phyloP scores from a whole-genome alignment of 345 rosid species.

The Erucastrum elatum region DNA sequence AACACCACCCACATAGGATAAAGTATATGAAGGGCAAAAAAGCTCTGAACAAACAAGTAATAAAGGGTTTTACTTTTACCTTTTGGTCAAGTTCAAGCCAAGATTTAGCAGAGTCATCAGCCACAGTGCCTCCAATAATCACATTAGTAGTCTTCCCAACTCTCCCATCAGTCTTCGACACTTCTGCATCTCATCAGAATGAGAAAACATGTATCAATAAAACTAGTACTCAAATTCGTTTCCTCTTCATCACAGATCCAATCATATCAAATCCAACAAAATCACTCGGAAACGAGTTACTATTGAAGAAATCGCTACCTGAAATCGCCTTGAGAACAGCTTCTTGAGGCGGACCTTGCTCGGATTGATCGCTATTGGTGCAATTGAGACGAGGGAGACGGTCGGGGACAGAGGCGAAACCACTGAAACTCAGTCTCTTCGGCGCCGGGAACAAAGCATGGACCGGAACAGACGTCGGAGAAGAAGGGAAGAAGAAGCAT shows the following conservation, averaged over 20 bases:
- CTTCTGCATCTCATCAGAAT: constrained; percentile 51
- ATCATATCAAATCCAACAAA: constrained; percentile 1
- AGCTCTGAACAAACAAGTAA: too few relatives aligned
- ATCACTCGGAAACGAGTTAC: not conserved
- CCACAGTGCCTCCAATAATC: constrained; percentile 90
- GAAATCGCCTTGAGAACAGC: constrained; percentile 95
- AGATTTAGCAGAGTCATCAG: constrained; percentile 82
- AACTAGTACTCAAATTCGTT: not conserved
- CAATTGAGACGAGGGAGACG: constrained; percentile 46
- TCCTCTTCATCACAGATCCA: constrained; percentile 2
- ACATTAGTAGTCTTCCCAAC: constrained; percentile 93
- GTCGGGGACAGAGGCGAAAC: constrained; percentile 41
- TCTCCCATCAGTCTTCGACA: constrained; percentile 90
- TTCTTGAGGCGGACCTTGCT: constrained; percentile 88
- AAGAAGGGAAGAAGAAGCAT: constrained; percentile 39
- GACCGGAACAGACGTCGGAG: constrained; percentile 36
- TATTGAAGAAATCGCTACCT: constrained; percentile 36
- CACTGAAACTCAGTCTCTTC: constrained; percentile 29
- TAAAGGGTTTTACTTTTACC: constrained; percentile 42
- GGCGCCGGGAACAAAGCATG: constrained; percentile 36
- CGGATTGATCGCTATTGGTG: constrained; percentile 47
- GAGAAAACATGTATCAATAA: not conserved
- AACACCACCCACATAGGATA: not conserved
- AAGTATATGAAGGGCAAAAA: not conserved
- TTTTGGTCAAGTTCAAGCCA: constrained; percentile 95